Conservation (phyloP, 306 rosid species). For the Hippophae gyantsensis region DNA sequence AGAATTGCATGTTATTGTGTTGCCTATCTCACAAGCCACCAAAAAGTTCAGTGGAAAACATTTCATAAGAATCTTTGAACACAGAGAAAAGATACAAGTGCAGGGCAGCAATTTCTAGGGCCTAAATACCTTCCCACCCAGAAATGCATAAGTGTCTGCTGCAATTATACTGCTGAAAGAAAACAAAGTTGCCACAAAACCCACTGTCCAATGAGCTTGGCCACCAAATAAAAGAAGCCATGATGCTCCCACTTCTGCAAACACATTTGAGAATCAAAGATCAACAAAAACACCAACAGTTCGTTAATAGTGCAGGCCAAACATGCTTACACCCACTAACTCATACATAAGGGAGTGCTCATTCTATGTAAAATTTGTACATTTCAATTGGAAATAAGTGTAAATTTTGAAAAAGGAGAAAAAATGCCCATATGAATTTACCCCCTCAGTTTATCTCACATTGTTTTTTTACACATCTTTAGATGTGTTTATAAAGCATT, state of each 20-base stretch:
- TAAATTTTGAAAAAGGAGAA: too few species aligned
- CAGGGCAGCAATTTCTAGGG: conserved; percentile 13
- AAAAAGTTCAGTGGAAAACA: not conserved
- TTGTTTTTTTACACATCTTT: too few species aligned
- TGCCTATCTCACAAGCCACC: too few species aligned
- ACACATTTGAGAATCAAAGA: conserved; percentile 3
- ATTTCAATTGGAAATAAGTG: too few species aligned
- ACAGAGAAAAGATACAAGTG: conserved; percentile 4
- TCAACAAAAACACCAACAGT: not conserved
- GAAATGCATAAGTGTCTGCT: conserved; percentile 82
- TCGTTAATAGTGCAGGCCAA: not conserved
- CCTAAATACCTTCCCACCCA: conserved; percentile 84
- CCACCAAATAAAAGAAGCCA: conserved; percentile 55
- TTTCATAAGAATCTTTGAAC: not conserved
- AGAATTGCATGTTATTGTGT: too few species aligned
- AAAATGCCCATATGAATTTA: too few species aligned
- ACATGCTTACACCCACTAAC: not conserved
- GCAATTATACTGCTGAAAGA: conserved; percentile 79
- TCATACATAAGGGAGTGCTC: too few species aligned
- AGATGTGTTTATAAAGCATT: too few species aligned
- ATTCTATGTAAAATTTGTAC: too few species aligned
- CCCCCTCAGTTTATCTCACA: too few species aligned
- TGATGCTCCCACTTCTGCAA: conserved; percentile 33
- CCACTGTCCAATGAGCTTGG: conserved; percentile 88
- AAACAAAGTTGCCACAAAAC: conserved; percentile 89